These are phyloP conservation scores for Scleroderma bovista DNA, from an alignment of 768 basidiomycete species.

Conservation along the genomic window DNA sequence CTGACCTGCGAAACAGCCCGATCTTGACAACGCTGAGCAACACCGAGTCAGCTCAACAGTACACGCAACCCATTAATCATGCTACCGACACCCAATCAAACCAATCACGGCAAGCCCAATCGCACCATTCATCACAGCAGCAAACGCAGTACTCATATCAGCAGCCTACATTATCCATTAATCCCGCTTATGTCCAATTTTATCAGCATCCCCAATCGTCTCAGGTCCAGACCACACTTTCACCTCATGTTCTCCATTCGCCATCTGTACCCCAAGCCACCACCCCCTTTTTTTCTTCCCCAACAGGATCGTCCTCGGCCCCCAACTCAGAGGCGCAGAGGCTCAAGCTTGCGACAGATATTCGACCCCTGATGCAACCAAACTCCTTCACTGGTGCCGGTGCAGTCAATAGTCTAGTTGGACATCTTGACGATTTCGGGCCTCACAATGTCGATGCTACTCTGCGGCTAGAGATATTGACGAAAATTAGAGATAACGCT, in stretches of 20 bases:
- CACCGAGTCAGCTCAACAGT: constrained; percentile 40
- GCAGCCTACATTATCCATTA: constrained; percentile 38
- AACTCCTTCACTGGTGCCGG: constrained; percentile 62
- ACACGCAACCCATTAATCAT: constrained; percentile 39
- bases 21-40: constrained; percentile 55
- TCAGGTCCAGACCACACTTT: constrained; percentile 57
- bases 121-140: constrained; percentile 35
- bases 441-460: constrained; percentile 55
- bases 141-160: constrained; percentile 37
- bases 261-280: constrained; percentile 36
- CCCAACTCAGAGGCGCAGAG: constrained; percentile 48
- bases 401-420: constrained; percentile 59
- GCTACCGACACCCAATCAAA: constrained; percentile 28
- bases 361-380: constrained; percentile 54
- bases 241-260: constrained; percentile 65
- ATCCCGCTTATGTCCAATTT: constrained; percentile 37
- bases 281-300: constrained; percentile 36
- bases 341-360: constrained; percentile 44
- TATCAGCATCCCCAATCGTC: constrained; percentile 25
- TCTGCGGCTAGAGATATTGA: constrained; percentile 71
- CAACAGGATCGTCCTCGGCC: constrained; percentile 28
- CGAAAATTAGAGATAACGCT: constrained; percentile 77
- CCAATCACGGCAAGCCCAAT: constrained; percentile 32
- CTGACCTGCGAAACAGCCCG: constrained; percentile 39
- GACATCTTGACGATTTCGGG: constrained; percentile 54